Conservation (phyloP, 176 grass and related monocot species). For the Alopecurus myosuroides region DNA sequence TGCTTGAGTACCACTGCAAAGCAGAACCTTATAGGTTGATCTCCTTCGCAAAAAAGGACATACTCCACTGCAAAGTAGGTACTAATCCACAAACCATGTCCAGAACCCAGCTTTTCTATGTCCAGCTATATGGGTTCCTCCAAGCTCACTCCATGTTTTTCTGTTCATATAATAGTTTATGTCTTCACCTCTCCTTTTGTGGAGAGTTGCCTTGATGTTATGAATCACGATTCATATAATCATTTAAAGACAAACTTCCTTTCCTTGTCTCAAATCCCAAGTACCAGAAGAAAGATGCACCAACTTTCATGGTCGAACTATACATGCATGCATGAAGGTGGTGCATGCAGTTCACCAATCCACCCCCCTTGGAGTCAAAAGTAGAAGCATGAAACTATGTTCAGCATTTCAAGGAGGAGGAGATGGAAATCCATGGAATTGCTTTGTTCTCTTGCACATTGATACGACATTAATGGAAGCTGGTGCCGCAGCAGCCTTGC, state of each 20-base stretch:
- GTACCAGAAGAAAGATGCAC: slow-evolving; percentile 6
- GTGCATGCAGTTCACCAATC: background rate
- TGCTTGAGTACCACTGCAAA: background rate
- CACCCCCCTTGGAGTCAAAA: background rate
- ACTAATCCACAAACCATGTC: background rate
- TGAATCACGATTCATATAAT: background rate
- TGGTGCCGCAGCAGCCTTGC: slow-evolving; percentile 51
- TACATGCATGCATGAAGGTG: background rate
- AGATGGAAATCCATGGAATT: background rate
- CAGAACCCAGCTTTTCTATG: slow-evolving; percentile 3
- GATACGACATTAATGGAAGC: slow-evolving; percentile 54
- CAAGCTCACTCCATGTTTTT: background rate
- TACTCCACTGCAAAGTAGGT: too few relatives aligned
- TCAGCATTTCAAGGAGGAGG: slow-evolving; percentile 26
- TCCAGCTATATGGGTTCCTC: background rate
- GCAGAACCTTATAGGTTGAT: slow-evolving; percentile 6
- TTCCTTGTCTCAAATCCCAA: slow-evolving; percentile 23
- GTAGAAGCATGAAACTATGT: background rate
- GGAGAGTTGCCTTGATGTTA: slow-evolving; percentile 6
- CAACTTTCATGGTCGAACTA: slow-evolving; percentile 14
- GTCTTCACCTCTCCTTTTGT: slow-evolving; percentile 2
- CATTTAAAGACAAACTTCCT: slow-evolving; percentile 4
- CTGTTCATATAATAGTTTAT: background rate
- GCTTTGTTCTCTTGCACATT: slow-evolving; percentile 60
- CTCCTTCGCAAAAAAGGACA: slow-evolving; percentile 4